These are phyloP conservation scores for Amanita rubescens DNA, from an alignment of 768 basidiomycete genomes.

Conservation along the genomic window DNA sequence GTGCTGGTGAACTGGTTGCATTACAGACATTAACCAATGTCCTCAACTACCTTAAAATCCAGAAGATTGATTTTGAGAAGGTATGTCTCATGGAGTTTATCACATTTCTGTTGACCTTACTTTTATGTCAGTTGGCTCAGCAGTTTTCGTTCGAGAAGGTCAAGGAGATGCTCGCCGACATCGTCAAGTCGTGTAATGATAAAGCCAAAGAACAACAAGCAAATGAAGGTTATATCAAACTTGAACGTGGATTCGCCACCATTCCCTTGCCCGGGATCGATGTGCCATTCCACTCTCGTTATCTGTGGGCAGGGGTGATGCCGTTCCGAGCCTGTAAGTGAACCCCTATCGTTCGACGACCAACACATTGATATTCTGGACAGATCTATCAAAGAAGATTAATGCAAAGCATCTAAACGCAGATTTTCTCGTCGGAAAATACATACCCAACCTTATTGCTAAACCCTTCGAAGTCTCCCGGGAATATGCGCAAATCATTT, in stretches of 20 bases:
- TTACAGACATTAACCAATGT: constrained; percentile 94
- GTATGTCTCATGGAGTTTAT: constrained; percentile 26
- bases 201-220: constrained; percentile 73
- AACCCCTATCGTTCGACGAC: neutral
- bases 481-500: constrained; percentile 91
- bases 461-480: constrained; percentile 77
- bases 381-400: constrained; percentile 97
- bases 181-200: constrained; percentile 75
- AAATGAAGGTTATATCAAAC: constrained; percentile 81
- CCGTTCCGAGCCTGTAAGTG: constrained; percentile 91
- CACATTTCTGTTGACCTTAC: constrained; percentile 7
- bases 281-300: constrained; percentile 99
- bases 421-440: constrained; percentile 89
- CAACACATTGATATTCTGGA: neutral
- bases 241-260: constrained; percentile 95
- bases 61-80: constrained; percentile 92
- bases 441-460: constrained; percentile 95
- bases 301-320: constrained; percentile 97
- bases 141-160: constrained; percentile 87
- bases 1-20: constrained; percentile 91
- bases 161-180: constrained; percentile 91
- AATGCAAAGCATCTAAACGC: constrained; percentile 87
- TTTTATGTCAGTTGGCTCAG: constrained; percentile 61
- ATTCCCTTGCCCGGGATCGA: constrained; percentile 96
- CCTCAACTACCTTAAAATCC: constrained; percentile 90